These are phyloP conservation scores for Fusarium nurragi DNA, from an alignment of 2,329 filamentous ascomycete species.

Conservation along the genomic window DNA sequence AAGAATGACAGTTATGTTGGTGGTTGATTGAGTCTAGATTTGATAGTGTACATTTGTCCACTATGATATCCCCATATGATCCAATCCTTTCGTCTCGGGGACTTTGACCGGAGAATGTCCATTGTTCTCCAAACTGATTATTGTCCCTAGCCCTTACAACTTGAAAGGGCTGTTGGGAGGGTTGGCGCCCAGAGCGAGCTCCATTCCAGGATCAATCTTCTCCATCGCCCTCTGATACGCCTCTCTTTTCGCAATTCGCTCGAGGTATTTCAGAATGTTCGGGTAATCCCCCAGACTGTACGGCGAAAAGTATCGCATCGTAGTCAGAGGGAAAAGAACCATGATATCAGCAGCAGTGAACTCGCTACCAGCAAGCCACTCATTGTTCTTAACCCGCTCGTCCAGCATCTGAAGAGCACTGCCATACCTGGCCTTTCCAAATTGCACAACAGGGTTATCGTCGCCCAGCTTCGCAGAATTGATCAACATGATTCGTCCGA, in stretches of 20 bases:
- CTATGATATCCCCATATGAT: no score
- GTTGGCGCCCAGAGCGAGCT: constrained; percentile 44
- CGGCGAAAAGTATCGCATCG: constrained; percentile 63
- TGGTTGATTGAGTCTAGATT: no score
- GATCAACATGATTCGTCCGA: constrained; percentile 53
- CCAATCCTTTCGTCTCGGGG: no score
- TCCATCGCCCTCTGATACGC: constrained; percentile 59
- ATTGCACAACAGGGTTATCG: constrained; percentile 43
- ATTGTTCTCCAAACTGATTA: no score
- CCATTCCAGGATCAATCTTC: constrained; percentile 60
- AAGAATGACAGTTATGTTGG: no score
- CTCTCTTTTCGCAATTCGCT: constrained; percentile 55
- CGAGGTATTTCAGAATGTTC: constrained; percentile 57
- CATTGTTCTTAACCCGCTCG: constrained; percentile 55
- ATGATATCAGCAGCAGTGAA: constrained; percentile 75
- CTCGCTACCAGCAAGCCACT: constrained; percentile 68
- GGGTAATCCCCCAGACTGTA: constrained; percentile 54
- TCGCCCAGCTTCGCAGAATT: background rate
- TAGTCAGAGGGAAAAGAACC: constrained; percentile 68
- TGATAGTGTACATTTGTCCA: no score
- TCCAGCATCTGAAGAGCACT: constrained; percentile 61
- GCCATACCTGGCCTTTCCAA: constrained; percentile 48
- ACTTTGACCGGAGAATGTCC: no score
- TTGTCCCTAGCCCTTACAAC: no score
- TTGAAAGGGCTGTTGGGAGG: constrained; percentile 20